phyloP scores from a whole-genome alignment of 2,329 filamentous ascomycete genomes.

The Paramyrothecium roridum region DNA sequence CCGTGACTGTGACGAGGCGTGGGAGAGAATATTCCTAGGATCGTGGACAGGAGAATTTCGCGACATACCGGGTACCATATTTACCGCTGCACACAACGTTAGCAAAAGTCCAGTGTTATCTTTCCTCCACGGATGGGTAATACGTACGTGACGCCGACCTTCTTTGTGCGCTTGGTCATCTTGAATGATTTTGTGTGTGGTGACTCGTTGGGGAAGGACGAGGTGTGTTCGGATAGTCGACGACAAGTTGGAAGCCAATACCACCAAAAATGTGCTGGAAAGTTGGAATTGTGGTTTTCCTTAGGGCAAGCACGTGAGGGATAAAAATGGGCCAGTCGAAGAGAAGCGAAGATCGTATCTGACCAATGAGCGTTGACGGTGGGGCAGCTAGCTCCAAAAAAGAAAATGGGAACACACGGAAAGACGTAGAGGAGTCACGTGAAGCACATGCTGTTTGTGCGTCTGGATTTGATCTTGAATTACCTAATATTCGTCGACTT shows the following conservation, averaged over 20 bases:
- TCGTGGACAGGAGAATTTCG: neutral
- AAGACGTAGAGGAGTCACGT: no score
- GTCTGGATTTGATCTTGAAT: no score
- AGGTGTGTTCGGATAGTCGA: slow-evolving; percentile 26
- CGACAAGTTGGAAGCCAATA: slow-evolving; percentile 22
- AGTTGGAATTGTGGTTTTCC: slow-evolving; percentile 35
- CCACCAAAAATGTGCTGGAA: slow-evolving; percentile 28
- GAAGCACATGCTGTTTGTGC: no score
- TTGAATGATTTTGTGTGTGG: slow-evolving; percentile 50
- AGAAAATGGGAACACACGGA: neutral
- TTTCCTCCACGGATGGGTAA: slow-evolving; percentile 7
- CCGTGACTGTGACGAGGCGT: neutral
- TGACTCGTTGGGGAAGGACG: slow-evolving; percentile 29
- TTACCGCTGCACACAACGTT: slow-evolving; percentile 56
- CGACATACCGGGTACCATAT: slow-evolving; percentile 88
- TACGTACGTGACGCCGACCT: slow-evolving; percentile 85
- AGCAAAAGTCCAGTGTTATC: slow-evolving; percentile 15
- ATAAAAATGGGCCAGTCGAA: neutral
- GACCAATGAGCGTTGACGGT: neutral
- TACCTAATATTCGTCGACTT: no score
- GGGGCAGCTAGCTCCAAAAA: neutral
- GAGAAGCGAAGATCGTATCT: slow-evolving; percentile 2
- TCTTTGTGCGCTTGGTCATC: slow-evolving; percentile 94
- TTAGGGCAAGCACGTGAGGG: slow-evolving; percentile 40
- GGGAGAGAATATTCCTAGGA: neutral